Evolutionary conservation across 306 rosid genomes (phyloP).

Genomic region (Vicia sativa): DNA sequence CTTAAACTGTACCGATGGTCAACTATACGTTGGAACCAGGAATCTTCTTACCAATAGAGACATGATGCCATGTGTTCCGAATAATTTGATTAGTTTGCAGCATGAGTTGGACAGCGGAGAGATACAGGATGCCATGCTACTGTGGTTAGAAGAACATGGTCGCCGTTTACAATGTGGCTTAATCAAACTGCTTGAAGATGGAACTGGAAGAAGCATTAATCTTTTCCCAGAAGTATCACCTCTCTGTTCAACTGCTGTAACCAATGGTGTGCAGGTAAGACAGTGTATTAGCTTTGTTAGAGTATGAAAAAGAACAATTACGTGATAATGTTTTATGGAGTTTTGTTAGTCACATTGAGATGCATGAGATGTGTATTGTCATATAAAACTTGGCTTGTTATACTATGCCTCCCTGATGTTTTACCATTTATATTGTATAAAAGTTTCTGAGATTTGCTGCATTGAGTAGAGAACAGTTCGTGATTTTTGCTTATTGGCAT

Average conservation of each 20-base stretch:
- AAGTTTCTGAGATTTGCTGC: slow-evolving; percentile 2
- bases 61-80: slow-evolving; percentile 86
- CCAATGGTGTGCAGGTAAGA: slow-evolving; percentile 80
- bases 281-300: slow-evolving; percentile 11
- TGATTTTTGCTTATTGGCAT: slow-evolving; percentile 15
- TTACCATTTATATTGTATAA: slow-evolving; percentile 6
- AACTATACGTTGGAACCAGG: slow-evolving; percentile 75
- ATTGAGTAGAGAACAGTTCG: slow-evolving; percentile 23
- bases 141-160: slow-evolving; percentile 92
- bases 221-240: slow-evolving; percentile 82
- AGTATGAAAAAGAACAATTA: slow-evolving; percentile 15
- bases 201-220: slow-evolving; percentile 51
- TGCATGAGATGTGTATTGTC: too few species aligned
- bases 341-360: slow-evolving; percentile 27
- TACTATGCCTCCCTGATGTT: slow-evolving; percentile 9
- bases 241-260: slow-evolving; percentile 70
- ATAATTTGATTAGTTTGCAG: slow-evolving; percentile 51
- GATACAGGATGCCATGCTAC: slow-evolving; percentile 83
- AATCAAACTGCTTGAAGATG: slow-evolving; percentile 62
- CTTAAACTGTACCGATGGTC: slow-evolving; percentile 71
- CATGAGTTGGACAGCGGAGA: slow-evolving; percentile 44
- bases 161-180: slow-evolving; percentile 71
- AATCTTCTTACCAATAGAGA: slow-evolving; percentile 52
- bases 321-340: slow-evolving; percentile 5
- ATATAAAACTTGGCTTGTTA: slow-evolving; percentile 11